Percentiles rank a stretch among this genome's conserved stretches.
phyloP scores from a whole-genome alignment of 2,329 filamentous ascomycete genomes.

The Botrytis deweyae region DNA sequence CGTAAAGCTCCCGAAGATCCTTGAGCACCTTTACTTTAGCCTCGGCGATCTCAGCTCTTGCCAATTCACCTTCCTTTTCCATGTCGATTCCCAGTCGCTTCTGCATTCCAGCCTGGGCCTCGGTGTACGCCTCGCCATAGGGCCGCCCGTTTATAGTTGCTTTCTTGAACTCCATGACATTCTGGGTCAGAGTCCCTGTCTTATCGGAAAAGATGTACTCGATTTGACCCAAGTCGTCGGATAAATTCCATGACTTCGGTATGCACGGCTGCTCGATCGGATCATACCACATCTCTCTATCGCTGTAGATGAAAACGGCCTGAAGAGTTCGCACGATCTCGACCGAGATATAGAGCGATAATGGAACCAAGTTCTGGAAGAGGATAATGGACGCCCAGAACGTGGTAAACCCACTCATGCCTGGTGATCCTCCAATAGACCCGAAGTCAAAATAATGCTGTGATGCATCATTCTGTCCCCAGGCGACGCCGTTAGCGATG shows the following conservation, averaged over 20 bases:
- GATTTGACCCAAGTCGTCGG: conserved; percentile 94
- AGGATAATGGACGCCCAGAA: conserved; percentile 95
- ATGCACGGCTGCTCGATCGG: conserved; percentile 91
- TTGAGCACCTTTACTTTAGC: conserved; percentile 72
- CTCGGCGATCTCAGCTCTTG: conserved; percentile 74
- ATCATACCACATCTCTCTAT: conserved; percentile 96
- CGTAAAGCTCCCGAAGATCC: conserved; percentile 71
- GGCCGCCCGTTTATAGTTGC: conserved; percentile 90
- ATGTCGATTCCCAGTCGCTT: conserved; percentile 85
- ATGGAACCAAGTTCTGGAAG: conserved; percentile 99
- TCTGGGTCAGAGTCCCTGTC: conserved; percentile 85
- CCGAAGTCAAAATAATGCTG: conserved; percentile 82
- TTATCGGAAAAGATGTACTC: conserved; percentile 99
- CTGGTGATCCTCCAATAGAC: conserved; percentile 71
- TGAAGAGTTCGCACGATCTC: conserved; percentile 93
- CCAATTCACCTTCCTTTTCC: conserved; percentile 65
- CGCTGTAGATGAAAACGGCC: conserved; percentile 96
- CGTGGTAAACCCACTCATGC: conserved; percentile 86
- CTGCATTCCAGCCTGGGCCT: conserved; percentile 95
- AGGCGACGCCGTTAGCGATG: conserved; percentile 80
- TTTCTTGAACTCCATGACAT: conserved; percentile 99
- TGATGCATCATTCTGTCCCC: conserved; percentile 65
- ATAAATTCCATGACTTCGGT: conserved; percentile 98
- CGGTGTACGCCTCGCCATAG: conserved; percentile 96
- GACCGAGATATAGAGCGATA: conserved; percentile 94